Percentiles rank a stretch among this genome's conserved stretches.
phyloP scores from a whole-genome alignment of 805 yeast genomes.

The Yamadazyma ubonensis region DNA sequence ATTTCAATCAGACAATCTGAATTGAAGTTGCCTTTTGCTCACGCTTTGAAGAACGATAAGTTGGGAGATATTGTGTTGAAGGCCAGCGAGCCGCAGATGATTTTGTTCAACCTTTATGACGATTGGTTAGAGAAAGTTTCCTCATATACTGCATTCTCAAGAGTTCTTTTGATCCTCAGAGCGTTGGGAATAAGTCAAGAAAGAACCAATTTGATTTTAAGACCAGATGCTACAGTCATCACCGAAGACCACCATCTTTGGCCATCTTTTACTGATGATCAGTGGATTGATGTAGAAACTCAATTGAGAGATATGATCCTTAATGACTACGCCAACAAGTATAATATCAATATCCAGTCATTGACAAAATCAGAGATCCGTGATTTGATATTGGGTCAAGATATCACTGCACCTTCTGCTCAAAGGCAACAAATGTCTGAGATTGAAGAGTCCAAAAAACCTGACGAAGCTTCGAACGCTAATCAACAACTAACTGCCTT shows the following conservation, averaged over 20 bases:
- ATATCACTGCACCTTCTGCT: conserved; percentile 84
- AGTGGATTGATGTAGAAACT: conserved; percentile 89
- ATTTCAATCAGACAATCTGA: conserved; percentile 88
- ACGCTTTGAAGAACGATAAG: conserved; percentile 80
- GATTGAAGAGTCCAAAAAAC: conserved; percentile 52
- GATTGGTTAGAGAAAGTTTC: conserved; percentile 88
- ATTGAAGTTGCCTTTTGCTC: conserved; percentile 82
- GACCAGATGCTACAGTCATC: conserved; percentile 68
- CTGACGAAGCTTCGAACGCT: conserved; percentile 32
- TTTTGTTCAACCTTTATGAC: conserved; percentile 84
- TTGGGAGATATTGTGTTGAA: conserved; percentile 73
- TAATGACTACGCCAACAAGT: conserved; percentile 78
- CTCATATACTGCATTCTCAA: conserved; percentile 89
- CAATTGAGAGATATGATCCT: conserved; percentile 85
- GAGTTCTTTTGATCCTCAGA: conserved; percentile 78
- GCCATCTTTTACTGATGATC: conserved; percentile 87
- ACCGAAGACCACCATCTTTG: conserved; percentile 84
- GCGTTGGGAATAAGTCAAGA: conserved; percentile 79
- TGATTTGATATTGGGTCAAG: conserved; percentile 92
- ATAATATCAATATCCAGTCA: conserved; percentile 80
- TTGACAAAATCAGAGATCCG: conserved; percentile 92
- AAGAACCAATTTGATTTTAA: conserved; percentile 67
- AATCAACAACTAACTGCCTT: conserved; percentile 65
- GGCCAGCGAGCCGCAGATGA: conserved; percentile 94
- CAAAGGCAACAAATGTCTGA: conserved; percentile 83